Evolutionary conservation across 2,329 filamentous ascomycete genomes (phyloP), one percentile per base, ranked within the genome.

Genomic region (Botrytis fabae): DNA sequence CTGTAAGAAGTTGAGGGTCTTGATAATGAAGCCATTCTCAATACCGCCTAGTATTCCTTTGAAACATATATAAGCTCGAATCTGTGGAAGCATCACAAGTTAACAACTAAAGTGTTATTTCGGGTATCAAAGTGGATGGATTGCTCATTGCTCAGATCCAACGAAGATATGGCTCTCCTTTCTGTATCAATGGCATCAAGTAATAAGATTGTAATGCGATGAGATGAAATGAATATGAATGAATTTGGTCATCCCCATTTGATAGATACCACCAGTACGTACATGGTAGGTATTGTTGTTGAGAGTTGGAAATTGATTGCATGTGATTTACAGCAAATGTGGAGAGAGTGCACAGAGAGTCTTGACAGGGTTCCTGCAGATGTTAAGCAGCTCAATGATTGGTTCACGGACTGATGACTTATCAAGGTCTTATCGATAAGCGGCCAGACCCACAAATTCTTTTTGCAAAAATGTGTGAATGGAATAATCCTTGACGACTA

Each of bases 1-100:
- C 76, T 79, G 38, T 75, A 71, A 22, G 79, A 79, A 22, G 78
- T 79, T 7, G 76, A 77, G 16, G 77, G 75, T 48, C 77, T 72
- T 25, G 76, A 71, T 35, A 74, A 75, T 4, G 73, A 70, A 38
- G 75, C 71, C 76, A 78, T 77, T 28, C 48, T 61, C 28, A 40
- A 5, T 5, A 14, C 44, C 64, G 16, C 42, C 20, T 12, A 57
- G 57, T 12, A 62, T 38, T 40, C 60, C 35, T n/a, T 14, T n/a
- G 38, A n/a, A 57, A 18, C 18, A 18, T 69, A 25, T 40, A 20
- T 28, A 4, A 28, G 16, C 2, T 20, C 25, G 4, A 48, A 32
- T 22, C 48, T 63, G 57, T n/a, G 51, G 51, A 51, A 12, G 40
- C 22, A 51, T 40, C 25, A 54, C 4, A 28, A 28, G 65, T 32